A percentile compares a stretch with the other conserved stretches of the same genome.
These are phyloP conservation scores for Fusarium euwallaceae DNA, from an alignment of 2,329 filamentous ascomycete genomes.

Conservation along the genomic window DNA sequence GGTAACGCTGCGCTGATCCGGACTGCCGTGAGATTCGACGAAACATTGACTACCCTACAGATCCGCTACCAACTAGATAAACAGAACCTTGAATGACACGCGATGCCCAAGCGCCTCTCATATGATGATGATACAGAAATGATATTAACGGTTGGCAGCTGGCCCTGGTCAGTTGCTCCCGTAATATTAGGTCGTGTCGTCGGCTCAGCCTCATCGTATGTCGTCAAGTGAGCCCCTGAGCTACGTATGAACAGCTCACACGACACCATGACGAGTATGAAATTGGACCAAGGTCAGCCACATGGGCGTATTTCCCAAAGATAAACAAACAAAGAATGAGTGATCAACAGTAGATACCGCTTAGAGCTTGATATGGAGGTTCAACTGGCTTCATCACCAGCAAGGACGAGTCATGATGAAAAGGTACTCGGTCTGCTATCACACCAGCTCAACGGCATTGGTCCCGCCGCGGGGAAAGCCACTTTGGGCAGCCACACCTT, in stretches of 20 bases:
- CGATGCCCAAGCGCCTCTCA: constrained; percentile 15
- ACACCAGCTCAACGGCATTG: not conserved
- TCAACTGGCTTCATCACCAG: not conserved
- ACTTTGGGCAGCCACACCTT: constrained; percentile 30
- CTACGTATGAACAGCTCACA: constrained; percentile 5
- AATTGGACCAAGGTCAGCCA: not conserved
- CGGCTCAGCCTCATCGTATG: constrained; percentile 3
- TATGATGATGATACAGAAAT: constrained; percentile 6
- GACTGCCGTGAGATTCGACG: constrained; percentile 7
- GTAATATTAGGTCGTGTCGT: not conserved
- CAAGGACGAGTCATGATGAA: constrained; percentile 3
- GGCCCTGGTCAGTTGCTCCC: not conserved
- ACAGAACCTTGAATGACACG: constrained; percentile 7
- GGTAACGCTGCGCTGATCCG: not conserved
- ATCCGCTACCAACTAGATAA: not conserved
- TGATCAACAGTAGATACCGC: not conserved
- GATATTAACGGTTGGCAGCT: not conserved
- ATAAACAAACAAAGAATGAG: not conserved
- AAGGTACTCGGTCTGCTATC: constrained; percentile 11
- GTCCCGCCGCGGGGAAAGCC: constrained; percentile 20
- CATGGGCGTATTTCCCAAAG: not conserved
- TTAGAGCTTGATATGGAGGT: not conserved
- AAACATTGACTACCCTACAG: constrained; percentile 23
- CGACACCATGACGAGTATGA: constrained; percentile 5
- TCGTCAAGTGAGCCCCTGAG: not conserved